Base-by-base conservation (phyloP, 495 filamentous ascomycete genomes). In the Penicillium cinerascens region DNA sequence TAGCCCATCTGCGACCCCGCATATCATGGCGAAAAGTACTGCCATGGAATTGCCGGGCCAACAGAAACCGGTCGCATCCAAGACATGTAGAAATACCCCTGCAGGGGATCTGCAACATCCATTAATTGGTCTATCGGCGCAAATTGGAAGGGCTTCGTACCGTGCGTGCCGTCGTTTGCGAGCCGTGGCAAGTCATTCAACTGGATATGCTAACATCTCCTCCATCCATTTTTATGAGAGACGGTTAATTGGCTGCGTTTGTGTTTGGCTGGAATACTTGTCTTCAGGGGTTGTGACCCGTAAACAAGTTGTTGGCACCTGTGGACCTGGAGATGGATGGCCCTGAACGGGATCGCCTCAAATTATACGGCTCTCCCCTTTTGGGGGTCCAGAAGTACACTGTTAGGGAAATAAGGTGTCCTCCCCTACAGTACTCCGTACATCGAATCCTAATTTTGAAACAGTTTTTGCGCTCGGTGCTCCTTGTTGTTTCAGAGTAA, bases 21-120 rank as follows among this genome's bases (percentile, higher is more conserved):
- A 10, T 33, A 33, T 13, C 29, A 33, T 29, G 26, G 11, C 8
- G 29, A 33, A 13, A 13, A 10, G 1, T 10, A 1, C 29, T 13
- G 3, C 29, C 29, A 23, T 33, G 8, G 29, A 13, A 33, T 33
- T 13, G 9, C 11, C 29, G 11, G 10, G 39, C 21, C 49, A 58
- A 57, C 36, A 13, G 42, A 37, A 44, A 25, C 36, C 20, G 26
- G 4, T 33, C 11, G 29, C 29, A 53, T 57, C 22, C 42, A 43
- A 56, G 42, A 56, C 50, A 55, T 47, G 36, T 50, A 43, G 39
- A 35, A 51, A 49, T 48, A 59, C 48, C 62, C 61, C 59, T 65
- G 59, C 48, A 54, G 51, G n/a, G 10, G 62, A 62, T 59, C 59
- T 56, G 50, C 62, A 40, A 16, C 45, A 16, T 57, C 55, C 62